Conservation (phyloP, 2,329 filamentous ascomycete genomes). For the Paecilomyces dactylethromorphus region DNA sequence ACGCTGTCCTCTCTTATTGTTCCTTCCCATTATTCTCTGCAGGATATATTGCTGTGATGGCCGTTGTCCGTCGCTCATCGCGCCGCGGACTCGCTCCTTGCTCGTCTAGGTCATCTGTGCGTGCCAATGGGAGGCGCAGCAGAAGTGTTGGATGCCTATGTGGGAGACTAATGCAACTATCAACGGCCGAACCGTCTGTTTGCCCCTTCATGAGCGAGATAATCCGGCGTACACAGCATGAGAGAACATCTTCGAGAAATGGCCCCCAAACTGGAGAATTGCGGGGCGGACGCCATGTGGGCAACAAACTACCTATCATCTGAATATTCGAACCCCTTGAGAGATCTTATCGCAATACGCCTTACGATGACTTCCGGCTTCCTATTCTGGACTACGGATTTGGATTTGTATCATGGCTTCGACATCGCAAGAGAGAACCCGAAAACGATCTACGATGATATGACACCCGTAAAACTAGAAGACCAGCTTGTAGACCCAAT, state of each 20-base stretch:
- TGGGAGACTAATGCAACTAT: neutral
- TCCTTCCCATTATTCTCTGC: neutral
- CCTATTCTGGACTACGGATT: neutral
- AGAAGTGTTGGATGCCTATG: neutral
- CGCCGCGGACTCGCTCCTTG: neutral
- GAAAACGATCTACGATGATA: neutral
- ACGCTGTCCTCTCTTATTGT: neutral
- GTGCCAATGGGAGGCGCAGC: neutral
- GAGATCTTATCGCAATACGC: neutral
- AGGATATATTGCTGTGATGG: neutral
- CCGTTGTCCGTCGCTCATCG: neutral
- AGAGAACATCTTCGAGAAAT: neutral
- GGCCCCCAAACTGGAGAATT: neutral
- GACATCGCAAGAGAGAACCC: neutral
- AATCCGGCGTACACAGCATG: neutral
- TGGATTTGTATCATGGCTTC: neutral
- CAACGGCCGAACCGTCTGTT: neutral
- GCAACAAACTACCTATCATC: constrained; percentile 2
- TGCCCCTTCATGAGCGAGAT: neutral
- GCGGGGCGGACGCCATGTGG: constrained; percentile 4
- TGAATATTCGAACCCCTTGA: neutral
- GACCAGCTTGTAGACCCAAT: too few species aligned
- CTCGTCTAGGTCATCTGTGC: neutral
- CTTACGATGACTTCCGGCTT: neutral
- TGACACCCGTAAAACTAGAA: too few species aligned